Evolutionary conservation across 495 filamentous ascomycete genomes (phyloP).

Genomic region (Penicillium chermesinum): DNA sequence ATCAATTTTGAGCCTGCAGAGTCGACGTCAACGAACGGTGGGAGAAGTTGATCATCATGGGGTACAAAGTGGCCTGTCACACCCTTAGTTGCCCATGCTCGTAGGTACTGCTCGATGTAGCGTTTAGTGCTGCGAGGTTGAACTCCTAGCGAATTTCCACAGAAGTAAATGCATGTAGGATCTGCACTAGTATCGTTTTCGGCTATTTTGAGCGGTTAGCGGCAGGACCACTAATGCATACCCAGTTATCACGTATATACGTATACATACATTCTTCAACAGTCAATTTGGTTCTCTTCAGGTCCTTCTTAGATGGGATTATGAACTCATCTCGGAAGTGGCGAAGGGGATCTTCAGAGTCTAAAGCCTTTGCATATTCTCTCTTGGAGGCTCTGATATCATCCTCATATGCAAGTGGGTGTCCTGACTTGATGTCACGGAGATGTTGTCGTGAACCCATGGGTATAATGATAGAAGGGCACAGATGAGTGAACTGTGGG

Average conservation of each 20-base stretch:
- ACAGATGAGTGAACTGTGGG: no score
- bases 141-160: slow-evolving; percentile 92
- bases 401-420: slow-evolving; percentile 33
- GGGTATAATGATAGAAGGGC: no score
- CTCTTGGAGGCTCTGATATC: slow-evolving; percentile 36
- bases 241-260: not conserved
- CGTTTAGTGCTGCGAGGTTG: slow-evolving; percentile 69
- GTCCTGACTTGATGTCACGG: slow-evolving; percentile 23
- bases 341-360: slow-evolving; percentile 63
- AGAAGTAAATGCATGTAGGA: slow-evolving; percentile 71
- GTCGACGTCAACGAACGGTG: slow-evolving; percentile 79
- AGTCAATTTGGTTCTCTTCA: slow-evolving; percentile 60
- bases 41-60: slow-evolving; percentile 68
- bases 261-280: slow-evolving; percentile 29
- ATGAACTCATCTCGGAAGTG: slow-evolving; percentile 72
- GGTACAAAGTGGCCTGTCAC: slow-evolving; percentile 88
- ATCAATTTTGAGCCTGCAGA: slow-evolving; percentile 65
- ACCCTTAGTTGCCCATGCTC: slow-evolving; percentile 87
- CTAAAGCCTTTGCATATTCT: slow-evolving; percentile 60
- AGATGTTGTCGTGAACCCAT: slow-evolving; percentile 32
- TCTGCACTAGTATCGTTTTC: slow-evolving; percentile 33
- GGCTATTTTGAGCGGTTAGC: no score
- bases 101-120: slow-evolving; percentile 72
- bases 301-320: slow-evolving; percentile 73
- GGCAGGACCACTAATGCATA: no score